Conservation (phyloP, 345 rosid species). For the Camelina sativa region DNA sequence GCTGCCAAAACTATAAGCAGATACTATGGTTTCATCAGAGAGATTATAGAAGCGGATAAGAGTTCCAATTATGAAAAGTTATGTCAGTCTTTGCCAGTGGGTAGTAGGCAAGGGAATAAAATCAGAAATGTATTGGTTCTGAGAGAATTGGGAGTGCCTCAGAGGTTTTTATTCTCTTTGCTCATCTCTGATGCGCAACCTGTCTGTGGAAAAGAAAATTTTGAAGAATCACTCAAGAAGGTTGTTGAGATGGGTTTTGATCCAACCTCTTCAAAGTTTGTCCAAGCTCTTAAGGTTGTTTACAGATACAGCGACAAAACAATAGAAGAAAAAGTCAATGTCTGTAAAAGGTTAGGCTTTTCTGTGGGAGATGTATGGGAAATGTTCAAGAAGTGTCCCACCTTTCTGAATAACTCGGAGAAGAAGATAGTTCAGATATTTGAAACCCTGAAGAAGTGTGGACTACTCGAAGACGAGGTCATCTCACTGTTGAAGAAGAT, state of each 20-base stretch:
- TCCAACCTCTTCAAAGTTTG: conserved; percentile 28
- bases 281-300: conserved; percentile 8
- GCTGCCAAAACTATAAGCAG: neutral
- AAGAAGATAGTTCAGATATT: conserved; percentile 7
- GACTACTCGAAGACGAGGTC: conserved; percentile 3
- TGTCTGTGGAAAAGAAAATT: neutral
- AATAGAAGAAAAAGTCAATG: conserved; percentile 4
- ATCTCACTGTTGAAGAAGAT: neutral
- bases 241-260: conserved; percentile 35
- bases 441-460: neutral
- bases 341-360: conserved; percentile 40
- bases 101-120: neutral
- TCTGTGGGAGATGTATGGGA: conserved; percentile 25
- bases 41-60: neutral
- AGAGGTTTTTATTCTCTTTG: conserved; percentile 2
- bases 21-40: conserved; percentile 20
- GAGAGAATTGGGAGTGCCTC: conserved; percentile 40
- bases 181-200: neutral
- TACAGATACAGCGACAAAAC: neutral
- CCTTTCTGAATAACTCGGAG: neutral
- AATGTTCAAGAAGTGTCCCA: conserved; percentile 38
- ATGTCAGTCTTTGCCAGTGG: neutral
- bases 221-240: conserved; percentile 16
- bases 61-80: neutral
- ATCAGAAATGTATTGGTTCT: conserved; percentile 21